phyloP scores from a whole-genome alignment of 768 basidiomycete species.

The Pisolithus albus region DNA sequence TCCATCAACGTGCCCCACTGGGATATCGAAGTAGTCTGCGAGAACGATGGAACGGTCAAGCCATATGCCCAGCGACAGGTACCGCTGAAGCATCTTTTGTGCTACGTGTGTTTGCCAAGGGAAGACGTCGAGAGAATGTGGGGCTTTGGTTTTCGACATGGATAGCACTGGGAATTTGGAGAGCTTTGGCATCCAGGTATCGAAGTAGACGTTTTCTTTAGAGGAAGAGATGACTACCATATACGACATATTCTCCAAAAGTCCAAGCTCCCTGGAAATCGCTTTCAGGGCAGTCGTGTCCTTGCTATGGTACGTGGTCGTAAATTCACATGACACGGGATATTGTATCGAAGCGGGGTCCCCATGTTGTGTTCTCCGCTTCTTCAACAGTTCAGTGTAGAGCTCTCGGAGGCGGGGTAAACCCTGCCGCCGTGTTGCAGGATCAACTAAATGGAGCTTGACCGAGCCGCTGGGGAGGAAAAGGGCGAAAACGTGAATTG shows the following conservation, averaged over 20 bases:
- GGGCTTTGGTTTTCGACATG: slow-evolving; percentile 71
- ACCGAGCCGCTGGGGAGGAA: slow-evolving; percentile 68
- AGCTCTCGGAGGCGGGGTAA: slow-evolving; percentile 69
- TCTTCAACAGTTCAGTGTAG: slow-evolving; percentile 58
- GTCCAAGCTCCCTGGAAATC: slow-evolving; percentile 78
- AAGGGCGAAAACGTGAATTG: slow-evolving; percentile 81
- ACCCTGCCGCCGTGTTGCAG: slow-evolving; percentile 77
- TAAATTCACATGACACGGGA: slow-evolving; percentile 52
- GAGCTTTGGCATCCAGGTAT: slow-evolving; percentile 60
- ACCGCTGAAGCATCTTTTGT: slow-evolving; percentile 78
- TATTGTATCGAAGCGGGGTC: slow-evolving; percentile 53
- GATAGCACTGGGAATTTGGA: slow-evolving; percentile 81
- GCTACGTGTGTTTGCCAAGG: slow-evolving; percentile 85
- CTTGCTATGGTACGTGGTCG: slow-evolving; percentile 68
- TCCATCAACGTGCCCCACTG: slow-evolving; percentile 85
- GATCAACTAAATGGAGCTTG: slow-evolving; percentile 86
- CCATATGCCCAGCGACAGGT: slow-evolving; percentile 72
- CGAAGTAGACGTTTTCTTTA: slow-evolving; percentile 81
- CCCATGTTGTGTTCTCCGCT: slow-evolving; percentile 38
- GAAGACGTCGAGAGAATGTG: slow-evolving; percentile 74
- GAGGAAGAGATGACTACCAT: slow-evolving; percentile 79
- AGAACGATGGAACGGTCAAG: slow-evolving; percentile 71
- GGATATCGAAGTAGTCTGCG: slow-evolving; percentile 88
- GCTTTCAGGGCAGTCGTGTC: slow-evolving; percentile 78
- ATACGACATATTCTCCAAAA: slow-evolving; percentile 66